Evolutionary conservation across 1,284 basidiomycete genomes (phyloP).

Genomic region (Ganoderma sinense): DNA sequence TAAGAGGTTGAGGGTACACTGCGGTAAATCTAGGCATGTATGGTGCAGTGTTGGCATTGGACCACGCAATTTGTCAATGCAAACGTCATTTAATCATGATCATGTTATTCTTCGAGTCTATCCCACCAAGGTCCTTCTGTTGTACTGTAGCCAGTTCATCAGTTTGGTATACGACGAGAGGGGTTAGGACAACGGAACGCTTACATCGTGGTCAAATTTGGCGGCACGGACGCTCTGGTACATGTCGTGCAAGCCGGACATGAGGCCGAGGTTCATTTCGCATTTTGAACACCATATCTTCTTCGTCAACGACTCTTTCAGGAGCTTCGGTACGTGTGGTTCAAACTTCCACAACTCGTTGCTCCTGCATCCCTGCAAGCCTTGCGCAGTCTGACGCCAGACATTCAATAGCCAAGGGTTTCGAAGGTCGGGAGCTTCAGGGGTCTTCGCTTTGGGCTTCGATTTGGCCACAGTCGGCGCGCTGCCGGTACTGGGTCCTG

Average conservation of each 20-base stretch:
- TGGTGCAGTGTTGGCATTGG: neutral
- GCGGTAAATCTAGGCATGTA: neutral
- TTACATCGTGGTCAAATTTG: conserved; percentile 13
- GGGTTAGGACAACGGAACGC: neutral
- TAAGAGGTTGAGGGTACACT: neutral
- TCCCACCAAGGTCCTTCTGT: neutral
- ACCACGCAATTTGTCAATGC: neutral
- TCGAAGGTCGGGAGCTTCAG: conserved; percentile 4
- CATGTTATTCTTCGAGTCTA: neutral
- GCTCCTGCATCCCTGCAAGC: neutral
- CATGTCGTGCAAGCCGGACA: conserved; percentile 10
- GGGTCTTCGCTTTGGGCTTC: neutral
- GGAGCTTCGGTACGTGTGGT: neutral
- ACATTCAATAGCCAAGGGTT: conserved; percentile 5
- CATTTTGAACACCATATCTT: conserved; percentile 17
- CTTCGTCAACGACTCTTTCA: conserved; percentile 10
- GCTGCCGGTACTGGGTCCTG: neutral
- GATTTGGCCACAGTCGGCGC: neutral
- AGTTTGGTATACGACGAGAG: neutral
- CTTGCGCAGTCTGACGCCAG: neutral
- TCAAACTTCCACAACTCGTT: neutral
- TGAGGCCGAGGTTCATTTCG: conserved; percentile 10
- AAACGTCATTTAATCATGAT: neutral
- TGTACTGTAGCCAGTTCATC: neutral
- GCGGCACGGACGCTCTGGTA: neutral